Conservation (phyloP, 1,139 yeast species). For the Kodamaea alishanica region DNA sequence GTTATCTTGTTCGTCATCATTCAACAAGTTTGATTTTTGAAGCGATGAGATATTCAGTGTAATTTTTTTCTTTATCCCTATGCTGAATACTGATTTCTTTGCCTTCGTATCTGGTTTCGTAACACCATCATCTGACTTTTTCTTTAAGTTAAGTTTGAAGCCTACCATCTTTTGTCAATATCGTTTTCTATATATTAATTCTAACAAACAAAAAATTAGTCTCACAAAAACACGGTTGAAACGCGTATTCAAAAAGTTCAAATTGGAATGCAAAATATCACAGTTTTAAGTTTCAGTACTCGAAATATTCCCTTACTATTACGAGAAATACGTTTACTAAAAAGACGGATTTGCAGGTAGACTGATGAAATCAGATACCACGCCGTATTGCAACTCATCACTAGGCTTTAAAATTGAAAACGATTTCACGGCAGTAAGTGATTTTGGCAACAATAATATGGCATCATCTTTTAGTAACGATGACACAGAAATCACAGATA, state of each 20-base stretch:
- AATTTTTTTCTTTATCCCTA: slow-evolving; percentile 16
- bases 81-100: slow-evolving; percentile 1
- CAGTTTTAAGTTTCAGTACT: too few species aligned
- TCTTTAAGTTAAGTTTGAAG: slow-evolving; percentile 26
- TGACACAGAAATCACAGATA: slow-evolving; percentile 18
- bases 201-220: background rate
- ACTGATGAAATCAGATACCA: background rate
- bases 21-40: slow-evolving; percentile 3
- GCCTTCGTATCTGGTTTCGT: slow-evolving; percentile 6
- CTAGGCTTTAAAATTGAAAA: background rate
- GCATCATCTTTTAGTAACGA: slow-evolving; percentile 1
- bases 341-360: background rate
- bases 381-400: slow-evolving; percentile 6
- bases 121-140: slow-evolving; percentile 1
- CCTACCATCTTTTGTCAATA: slow-evolving; percentile 11
- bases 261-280: too few species aligned
- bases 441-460: background rate
- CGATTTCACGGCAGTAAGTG: background rate
- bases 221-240: slow-evolving; percentile 4
- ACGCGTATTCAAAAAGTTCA: slow-evolving; percentile 2
- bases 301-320: too few species aligned
- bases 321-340: too few species aligned
- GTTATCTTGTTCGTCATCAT: slow-evolving; percentile 16
- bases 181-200: background rate
- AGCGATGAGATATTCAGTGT: slow-evolving; percentile 2